Conservation (phyloP, 1,139 yeast species). For the Magnusiomyces fungicola region DNA sequence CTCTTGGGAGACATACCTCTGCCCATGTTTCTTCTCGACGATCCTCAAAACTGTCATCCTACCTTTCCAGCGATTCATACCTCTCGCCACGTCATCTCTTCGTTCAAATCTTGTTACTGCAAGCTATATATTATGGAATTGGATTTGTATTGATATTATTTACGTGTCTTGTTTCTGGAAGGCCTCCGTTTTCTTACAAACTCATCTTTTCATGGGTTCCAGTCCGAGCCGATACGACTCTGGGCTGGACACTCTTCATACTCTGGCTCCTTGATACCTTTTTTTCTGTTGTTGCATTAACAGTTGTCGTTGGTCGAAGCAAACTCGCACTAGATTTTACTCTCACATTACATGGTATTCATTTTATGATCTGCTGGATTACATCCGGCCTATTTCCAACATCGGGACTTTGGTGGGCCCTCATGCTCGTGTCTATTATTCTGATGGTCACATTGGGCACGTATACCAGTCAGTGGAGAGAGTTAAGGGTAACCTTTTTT, state of each 20-base stretch:
- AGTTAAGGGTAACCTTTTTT: slow-evolving; percentile 78
- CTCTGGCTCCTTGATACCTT: slow-evolving; percentile 75
- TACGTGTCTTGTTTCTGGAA: slow-evolving; percentile 33
- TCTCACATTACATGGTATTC: slow-evolving; percentile 74
- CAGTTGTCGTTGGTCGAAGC: slow-evolving; percentile 82
- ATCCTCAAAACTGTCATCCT: not conserved
- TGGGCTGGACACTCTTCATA: slow-evolving; percentile 65
- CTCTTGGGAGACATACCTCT: too few relatives aligned
- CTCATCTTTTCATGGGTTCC: slow-evolving; percentile 83
- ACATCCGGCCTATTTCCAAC: slow-evolving; percentile 62
- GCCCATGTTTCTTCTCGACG: not conserved
- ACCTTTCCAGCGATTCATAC: not conserved
- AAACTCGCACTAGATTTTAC: slow-evolving; percentile 96
- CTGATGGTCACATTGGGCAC: slow-evolving; percentile 74
- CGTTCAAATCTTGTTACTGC: slow-evolving; percentile 34
- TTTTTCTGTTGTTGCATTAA: slow-evolving; percentile 61
- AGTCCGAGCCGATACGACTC: slow-evolving; percentile 65
- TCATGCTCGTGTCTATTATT: slow-evolving; percentile 61
- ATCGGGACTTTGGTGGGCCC: slow-evolving; percentile 74
- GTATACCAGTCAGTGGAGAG: slow-evolving; percentile 83
- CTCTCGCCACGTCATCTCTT: slow-evolving; percentile 34
- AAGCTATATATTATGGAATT: slow-evolving; percentile 32
- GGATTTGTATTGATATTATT: slow-evolving; percentile 33
- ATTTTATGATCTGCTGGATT: slow-evolving; percentile 61
- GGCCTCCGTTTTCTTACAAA: slow-evolving; percentile 40